Base-by-base conservation (phyloP, 2,329 filamentous ascomycete species). In the Alternaria arbusti region DNA sequence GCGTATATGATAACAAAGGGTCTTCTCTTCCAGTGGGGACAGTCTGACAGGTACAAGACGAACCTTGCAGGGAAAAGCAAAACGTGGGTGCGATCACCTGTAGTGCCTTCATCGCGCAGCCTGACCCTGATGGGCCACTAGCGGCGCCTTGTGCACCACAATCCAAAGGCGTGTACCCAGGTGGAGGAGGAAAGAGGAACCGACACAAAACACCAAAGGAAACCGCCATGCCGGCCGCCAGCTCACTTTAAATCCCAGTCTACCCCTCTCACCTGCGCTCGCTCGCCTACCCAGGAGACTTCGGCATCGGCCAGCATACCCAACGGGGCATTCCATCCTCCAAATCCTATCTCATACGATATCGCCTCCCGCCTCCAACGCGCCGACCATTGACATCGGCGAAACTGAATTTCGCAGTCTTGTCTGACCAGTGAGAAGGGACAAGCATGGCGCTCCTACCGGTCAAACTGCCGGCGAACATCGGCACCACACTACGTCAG, bases 401-500 rank as follows among this genome's bases (percentile, higher is more conserved):
- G 46, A 52, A 51, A 20, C 46, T 36, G 28, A 51, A 25, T 54
- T 43, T 13, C 51, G 28, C 36, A 20, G 22, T 40, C 40, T 26
- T 57, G 46, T 28, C 32, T 47, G 55, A 50, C 63, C 44, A 58
- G 43, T 54, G 28, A 25, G 63, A 60, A 56, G 23, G 30, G 30
- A 55, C 52, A 45, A 45, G 26, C 54, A 56, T 55, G 59, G 60
- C 49, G 44, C 55, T 44, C 22, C 44, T 65, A 63, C 70, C 64
- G 64, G 68, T 59, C 60, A 57, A 64, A 51, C 55, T 20, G 17
- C 57, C 71, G 72, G 72, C 69, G 66, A 72, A 70, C 25, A 28
- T 73, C 72, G 72, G 72, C 72, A 25, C 36, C 56, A 50, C 61
- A 56, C 61, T 70, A 72, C 70, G 66, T 72, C 70, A 72, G 65